A percentile compares a stretch with the other conserved stretches of the same genome.
These are phyloP conservation scores for Fusarium bulbicola DNA, from an alignment of 2,329 filamentous ascomycete genomes.

Conservation along the genomic window DNA sequence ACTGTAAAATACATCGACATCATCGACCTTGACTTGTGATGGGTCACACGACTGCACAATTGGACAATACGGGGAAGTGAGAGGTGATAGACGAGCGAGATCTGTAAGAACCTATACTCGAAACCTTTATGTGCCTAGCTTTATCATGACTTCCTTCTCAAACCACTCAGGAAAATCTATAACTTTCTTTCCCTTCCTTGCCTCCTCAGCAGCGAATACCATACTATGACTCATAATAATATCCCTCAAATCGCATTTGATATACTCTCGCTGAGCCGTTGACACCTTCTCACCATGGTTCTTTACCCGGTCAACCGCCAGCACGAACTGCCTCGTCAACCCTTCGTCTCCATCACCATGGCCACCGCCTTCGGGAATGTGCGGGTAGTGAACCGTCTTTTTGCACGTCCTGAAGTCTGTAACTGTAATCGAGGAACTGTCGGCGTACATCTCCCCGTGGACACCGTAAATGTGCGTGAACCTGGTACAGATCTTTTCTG, in stretches of 20 bases:
- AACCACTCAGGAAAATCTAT: neutral
- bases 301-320: neutral
- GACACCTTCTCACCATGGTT: neutral
- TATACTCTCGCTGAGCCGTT: neutral
- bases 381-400: neutral
- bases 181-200: neutral
- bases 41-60: no score
- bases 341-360: neutral
- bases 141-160: neutral
- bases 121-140: neutral
- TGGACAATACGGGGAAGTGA: no score
- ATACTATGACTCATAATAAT: neutral
- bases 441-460: neutral
- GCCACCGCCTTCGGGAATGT: neutral
- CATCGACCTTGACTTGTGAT: no score
- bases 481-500: neutral
- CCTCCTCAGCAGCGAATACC: neutral
- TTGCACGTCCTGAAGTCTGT: neutral
- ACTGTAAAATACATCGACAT: no score
- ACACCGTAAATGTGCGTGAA: neutral
- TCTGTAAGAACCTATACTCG: rapidly evolving
- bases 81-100: neutral
- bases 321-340: neutral
- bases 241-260: neutral
- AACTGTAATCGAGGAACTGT: neutral